A percentile compares a stretch with the other conserved stretches of the same genome.
Conservation (phyloP, 2,329 filamentous ascomycete genomes). For the Lomentospora prolificans region DNA sequence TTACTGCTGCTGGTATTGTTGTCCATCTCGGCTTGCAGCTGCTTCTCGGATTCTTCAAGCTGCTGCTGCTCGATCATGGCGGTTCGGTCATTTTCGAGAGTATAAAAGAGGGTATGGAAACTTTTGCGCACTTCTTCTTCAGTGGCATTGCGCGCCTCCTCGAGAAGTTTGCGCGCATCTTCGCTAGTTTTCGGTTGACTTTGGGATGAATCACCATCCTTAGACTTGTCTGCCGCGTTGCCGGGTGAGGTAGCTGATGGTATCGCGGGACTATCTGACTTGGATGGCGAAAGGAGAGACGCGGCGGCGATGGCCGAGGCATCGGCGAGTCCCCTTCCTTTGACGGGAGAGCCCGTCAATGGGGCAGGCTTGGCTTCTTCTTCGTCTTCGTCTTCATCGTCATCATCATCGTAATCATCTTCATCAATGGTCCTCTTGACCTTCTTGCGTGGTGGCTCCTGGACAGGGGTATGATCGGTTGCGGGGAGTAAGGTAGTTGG, state of each 20-base stretch:
- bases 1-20: slow-evolving; percentile 41
- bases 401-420: slow-evolving; percentile 79
- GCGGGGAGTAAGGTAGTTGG: slow-evolving; percentile 37
- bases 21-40: slow-evolving; percentile 92
- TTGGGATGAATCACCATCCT: slow-evolving; percentile 21
- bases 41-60: slow-evolving; percentile 90
- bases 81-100: slow-evolving; percentile 85
- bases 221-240: slow-evolving; percentile 40
- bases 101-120: slow-evolving; percentile 92
- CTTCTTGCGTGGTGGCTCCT: slow-evolving; percentile 61
- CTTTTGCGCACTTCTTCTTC: slow-evolving; percentile 83
- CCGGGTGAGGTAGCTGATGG: slow-evolving; percentile 53
- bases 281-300: slow-evolving; percentile 57
- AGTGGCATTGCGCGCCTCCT: slow-evolving; percentile 82
- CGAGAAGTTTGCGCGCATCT: slow-evolving; percentile 84
- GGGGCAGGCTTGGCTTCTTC: slow-evolving; percentile 33
- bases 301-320: slow-evolving; percentile 40
- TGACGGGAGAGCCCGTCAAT: slow-evolving; percentile 39
- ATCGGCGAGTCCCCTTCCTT: slow-evolving; percentile 31
- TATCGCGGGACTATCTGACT: slow-evolving; percentile 57
- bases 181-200: slow-evolving; percentile 62
- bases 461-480: slow-evolving; percentile 48
- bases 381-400: slow-evolving; percentile 64
- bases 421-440: slow-evolving; percentile 70
- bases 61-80: slow-evolving; percentile 98